Conservation (phyloP, 345 rosid species). For the Salix koriyanagi region DNA sequence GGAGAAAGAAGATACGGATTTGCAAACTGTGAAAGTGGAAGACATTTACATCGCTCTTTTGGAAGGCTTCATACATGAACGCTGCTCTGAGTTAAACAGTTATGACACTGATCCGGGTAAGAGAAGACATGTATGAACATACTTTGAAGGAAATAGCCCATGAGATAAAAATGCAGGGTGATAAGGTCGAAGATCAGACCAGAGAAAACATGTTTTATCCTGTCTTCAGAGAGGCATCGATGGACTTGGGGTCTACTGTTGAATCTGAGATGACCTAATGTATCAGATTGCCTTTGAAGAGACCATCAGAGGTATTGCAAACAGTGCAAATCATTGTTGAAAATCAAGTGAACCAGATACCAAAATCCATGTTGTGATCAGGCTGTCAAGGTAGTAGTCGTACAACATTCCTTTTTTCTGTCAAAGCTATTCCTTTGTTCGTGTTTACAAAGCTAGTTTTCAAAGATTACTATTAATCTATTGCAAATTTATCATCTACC, state of each 20-base stretch:
- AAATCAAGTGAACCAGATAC: no score
- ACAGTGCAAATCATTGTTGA: conserved; percentile 6
- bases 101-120: conserved; percentile 12
- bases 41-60: conserved; percentile 26
- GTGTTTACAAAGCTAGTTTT: no score
- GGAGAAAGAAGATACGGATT: no score
- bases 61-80: conserved; percentile 28
- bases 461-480: no score
- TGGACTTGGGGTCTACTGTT: background rate
- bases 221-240: conserved; percentile 17
- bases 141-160: conserved; percentile 16
- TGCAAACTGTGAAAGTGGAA: no score
- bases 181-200: conserved; percentile 18
- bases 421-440: no score
- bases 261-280: background rate
- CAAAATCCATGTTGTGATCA: no score
- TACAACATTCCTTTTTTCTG: no score
- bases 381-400: no score
- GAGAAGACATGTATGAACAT: conserved; percentile 26
- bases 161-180: conserved; percentile 18
- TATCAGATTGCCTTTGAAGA: conserved; percentile 31
- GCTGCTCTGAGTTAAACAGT: conserved; percentile 4
- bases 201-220: background rate
- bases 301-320: conserved; percentile 19
- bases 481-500: no score